These are phyloP conservation scores for Leccinum uliginosum DNA, from an alignment of 768 basidiomycete species.

Conservation along the genomic window DNA sequence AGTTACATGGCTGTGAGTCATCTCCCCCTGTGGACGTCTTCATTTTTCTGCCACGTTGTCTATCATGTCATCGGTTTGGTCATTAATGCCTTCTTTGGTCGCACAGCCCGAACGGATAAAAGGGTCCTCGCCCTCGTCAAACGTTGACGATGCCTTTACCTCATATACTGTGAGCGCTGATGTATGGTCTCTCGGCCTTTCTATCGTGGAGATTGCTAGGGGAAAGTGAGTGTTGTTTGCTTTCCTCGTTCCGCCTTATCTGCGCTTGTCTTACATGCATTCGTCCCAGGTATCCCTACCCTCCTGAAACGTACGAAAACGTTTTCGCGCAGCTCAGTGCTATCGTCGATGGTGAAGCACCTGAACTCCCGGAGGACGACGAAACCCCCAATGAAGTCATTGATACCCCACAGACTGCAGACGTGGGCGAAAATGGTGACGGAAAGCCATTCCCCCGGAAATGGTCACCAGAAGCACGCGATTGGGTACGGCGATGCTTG, in stretches of 20 bases:
- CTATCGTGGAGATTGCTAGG: slow-evolving; percentile 88
- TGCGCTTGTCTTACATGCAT: slow-evolving; percentile 1
- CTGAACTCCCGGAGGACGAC: slow-evolving; percentile 68
- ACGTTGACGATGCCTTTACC: slow-evolving; percentile 29
- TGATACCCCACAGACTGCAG: slow-evolving; percentile 5
- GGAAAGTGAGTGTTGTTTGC: slow-evolving; percentile 40
- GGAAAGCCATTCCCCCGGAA: slow-evolving; percentile 13
- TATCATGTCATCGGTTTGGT: not conserved
- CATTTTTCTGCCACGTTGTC: slow-evolving; percentile 1
- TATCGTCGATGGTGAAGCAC: slow-evolving; percentile 93
- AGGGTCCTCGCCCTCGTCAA: slow-evolving; percentile 63
- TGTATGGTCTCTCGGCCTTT: slow-evolving; percentile 94
- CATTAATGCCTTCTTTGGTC: not conserved
- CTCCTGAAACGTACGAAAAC: slow-evolving; percentile 94
- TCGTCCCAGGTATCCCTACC: slow-evolving; percentile 73
- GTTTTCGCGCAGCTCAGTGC: slow-evolving; percentile 97
- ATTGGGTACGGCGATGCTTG: slow-evolving; percentile 81
- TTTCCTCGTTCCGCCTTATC: not conserved
- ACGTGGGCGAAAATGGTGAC: slow-evolving; percentile 13
- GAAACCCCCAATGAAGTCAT: slow-evolving; percentile 11
- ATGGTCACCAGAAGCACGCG: slow-evolving; percentile 51
- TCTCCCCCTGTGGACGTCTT: slow-evolving; percentile 1
- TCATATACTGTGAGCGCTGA: slow-evolving; percentile 95
- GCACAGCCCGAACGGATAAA: slow-evolving; percentile 90
- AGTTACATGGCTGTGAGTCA: slow-evolving; percentile 92